Percentiles rank a stretch among this genome's conserved stretches.
Conservation (phyloP, 148 eudicot genomes). For the Mesembryanthemum crystallinum region DNA sequence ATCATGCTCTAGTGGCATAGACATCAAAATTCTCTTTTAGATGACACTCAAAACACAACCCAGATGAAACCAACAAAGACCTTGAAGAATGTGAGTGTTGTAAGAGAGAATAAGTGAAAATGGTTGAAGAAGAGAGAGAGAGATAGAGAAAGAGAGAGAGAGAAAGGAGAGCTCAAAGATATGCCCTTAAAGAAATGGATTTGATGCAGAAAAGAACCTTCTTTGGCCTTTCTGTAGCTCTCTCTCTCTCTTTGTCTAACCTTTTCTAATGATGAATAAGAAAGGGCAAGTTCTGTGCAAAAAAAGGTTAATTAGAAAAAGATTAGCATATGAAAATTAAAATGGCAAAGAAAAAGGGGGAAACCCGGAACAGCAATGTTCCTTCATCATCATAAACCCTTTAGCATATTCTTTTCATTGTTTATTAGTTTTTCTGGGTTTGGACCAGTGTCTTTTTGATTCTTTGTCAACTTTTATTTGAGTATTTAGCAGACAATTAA, state of each 20-base stretch:
- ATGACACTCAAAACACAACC: background rate
- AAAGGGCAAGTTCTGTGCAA: conserved; percentile 9
- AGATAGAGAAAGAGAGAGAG: conserved; percentile 4
- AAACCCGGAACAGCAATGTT: conserved; percentile 22
- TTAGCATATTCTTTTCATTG: conserved; percentile 13
- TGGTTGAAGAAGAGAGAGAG: background rate
- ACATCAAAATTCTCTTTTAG: conserved; percentile 37
- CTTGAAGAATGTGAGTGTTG: conserved; percentile 8
- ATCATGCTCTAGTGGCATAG: conserved; percentile 52
- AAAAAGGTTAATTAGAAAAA: conserved; percentile 12
- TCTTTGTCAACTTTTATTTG: conserved; percentile 21
- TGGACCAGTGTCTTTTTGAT: conserved; percentile 17
- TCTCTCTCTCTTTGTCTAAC: conserved; percentile 3
- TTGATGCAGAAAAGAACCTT: conserved; percentile 41
- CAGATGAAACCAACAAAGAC: background rate
- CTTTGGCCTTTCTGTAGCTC: conserved; percentile 38
- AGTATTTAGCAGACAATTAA: conserved; percentile 40
- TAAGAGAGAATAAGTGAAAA: background rate
- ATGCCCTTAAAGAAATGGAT: conserved; percentile 27
- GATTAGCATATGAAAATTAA: conserved; percentile 7
- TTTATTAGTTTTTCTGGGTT: conserved; percentile 8
- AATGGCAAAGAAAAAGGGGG: conserved; percentile 12
- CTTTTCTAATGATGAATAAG: conserved; percentile 11
- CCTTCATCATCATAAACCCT: conserved; percentile 25
- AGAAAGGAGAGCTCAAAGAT: conserved; percentile 11